Base-by-base conservation (phyloP, 1,284 basidiomycete species). In the Pyrrhoderma lamaoense region DNA sequence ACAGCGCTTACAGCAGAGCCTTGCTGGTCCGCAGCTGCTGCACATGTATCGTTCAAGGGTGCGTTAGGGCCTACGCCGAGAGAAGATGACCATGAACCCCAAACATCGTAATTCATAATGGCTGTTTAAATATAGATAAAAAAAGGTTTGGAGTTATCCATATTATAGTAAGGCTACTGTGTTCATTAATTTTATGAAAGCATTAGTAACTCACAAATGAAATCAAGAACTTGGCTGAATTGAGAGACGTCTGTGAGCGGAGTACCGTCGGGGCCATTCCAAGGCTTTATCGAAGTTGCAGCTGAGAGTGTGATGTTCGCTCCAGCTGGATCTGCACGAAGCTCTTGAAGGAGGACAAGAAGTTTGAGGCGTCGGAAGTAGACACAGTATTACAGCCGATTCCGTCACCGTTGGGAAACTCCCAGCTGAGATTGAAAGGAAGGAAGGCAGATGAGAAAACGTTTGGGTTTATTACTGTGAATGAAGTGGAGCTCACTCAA, bases 61-160 rank as follows among this genome's bases (percentile, higher is more conserved):
- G 91, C 82, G 66, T 92, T 90, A 14, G 92, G 79, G 3, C 90
- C 89, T 13, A 75, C 75, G 27, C 27, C 27, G 27, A 31, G 27
- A 9, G 60, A 57, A 8, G 47, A 27, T 23, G 68, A 74, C 71
- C 71, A 67, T 61, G 75, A 68, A 58, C 84, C 76, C 74, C 76
- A 88, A 51, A 91, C 71, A 62, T 93, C 91, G 68, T 93, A 93
- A 69, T 89, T 89, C 90, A 94, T 94, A 61, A 93, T 75, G 43
- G 82, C 71, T 53, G 18, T 22, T 16, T 13, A 23, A 27, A 14
- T 11, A 34, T 13, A 23, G 23, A 2, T 3, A 43, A 43, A 25
- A 50, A 13, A 9, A n/a, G 8, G 22, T 11, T 16, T 8, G 13
- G 40, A 44, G 13, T 22, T 21, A 22, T 34, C n/a, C n/a, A n/a